phyloP scores from a whole-genome alignment of 805 yeast genomes.

The Alloascoidea hylecoeti region DNA sequence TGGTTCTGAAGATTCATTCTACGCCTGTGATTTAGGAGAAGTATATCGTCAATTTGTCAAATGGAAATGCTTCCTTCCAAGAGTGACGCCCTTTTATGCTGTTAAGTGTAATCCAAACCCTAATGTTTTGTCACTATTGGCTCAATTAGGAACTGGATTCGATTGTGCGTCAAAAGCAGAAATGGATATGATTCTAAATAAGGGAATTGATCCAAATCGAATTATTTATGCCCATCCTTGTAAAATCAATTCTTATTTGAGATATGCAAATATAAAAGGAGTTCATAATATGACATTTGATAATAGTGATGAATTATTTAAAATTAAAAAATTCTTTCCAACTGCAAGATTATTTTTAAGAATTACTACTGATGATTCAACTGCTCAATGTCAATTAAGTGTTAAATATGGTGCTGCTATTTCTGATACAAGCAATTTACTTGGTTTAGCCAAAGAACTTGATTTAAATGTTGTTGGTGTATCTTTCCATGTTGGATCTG shows the following conservation, averaged over 20 bases:
- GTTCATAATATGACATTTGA: conserved; percentile 80
- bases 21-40: conserved; percentile 73
- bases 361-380: conserved; percentile 78
- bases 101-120: conserved; percentile 83
- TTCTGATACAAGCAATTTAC: conserved; percentile 33
- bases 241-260: conserved; percentile 70
- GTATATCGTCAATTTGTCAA: conserved; percentile 42
- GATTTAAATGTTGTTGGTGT: conserved; percentile 66
- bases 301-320: conserved; percentile 71
- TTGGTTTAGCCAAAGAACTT: conserved; percentile 46
- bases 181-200: conserved; percentile 46
- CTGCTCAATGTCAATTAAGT: conserved; percentile 74
- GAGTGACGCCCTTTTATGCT: conserved; percentile 82
- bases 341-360: conserved; percentile 59
- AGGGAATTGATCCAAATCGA: conserved; percentile 50
- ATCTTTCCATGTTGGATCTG: conserved; percentile 94
- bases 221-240: conserved; percentile 92
- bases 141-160: conserved; percentile 55
- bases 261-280: conserved; percentile 43
- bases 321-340: conserved; percentile 57
- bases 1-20: conserved; percentile 78
- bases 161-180: conserved; percentile 92
- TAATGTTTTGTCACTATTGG: conserved; percentile 41
- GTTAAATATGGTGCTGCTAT: conserved; percentile 81
- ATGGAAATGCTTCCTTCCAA: conserved; percentile 58